Conservation (phyloP, 352 stramenopile genomes). For the Elongisporangium prolatum region DNA sequence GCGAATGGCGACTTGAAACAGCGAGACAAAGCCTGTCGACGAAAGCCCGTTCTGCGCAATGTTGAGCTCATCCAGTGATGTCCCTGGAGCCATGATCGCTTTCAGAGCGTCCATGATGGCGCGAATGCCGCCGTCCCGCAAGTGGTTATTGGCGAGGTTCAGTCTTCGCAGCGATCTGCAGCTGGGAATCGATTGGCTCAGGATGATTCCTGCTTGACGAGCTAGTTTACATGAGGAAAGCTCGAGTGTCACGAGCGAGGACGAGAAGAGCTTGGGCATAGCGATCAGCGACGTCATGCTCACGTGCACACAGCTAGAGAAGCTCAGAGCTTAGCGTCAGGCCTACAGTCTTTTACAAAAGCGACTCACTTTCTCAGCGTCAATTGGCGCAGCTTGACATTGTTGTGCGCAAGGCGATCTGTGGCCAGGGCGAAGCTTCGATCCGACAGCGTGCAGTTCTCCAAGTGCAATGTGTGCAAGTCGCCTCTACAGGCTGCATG, state of each 20-base stretch:
- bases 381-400: constrained; percentile 19
- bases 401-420: constrained; percentile 18
- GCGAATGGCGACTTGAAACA: constrained; percentile 18
- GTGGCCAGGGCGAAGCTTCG: constrained; percentile 22
- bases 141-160: constrained; percentile 42
- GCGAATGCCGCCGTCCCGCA: constrained; percentile 45
- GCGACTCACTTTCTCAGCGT: constrained; percentile 19
- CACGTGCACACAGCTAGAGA: constrained; percentile 32
- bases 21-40: constrained; percentile 18
- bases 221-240: constrained; percentile 44
- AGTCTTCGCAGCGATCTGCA: constrained; percentile 26
- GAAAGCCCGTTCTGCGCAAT: constrained; percentile 46
- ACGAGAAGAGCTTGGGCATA: constrained; percentile 27
- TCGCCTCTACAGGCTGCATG: constrained; percentile 11
- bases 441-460: constrained; percentile 38
- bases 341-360: no score
- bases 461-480: constrained; percentile 25
- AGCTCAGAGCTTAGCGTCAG: neutral
- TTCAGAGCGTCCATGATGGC: constrained; percentile 44
- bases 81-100: constrained; percentile 4
- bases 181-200: constrained; percentile 46
- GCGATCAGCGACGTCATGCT: constrained; percentile 60
- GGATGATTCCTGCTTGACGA: constrained; percentile 50
- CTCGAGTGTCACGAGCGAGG: constrained; percentile 37
- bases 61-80: constrained; percentile 33